These are phyloP conservation scores for Talaromyces wortmannii DNA, from an alignment of 495 filamentous ascomycete species.

Conservation along the genomic window DNA sequence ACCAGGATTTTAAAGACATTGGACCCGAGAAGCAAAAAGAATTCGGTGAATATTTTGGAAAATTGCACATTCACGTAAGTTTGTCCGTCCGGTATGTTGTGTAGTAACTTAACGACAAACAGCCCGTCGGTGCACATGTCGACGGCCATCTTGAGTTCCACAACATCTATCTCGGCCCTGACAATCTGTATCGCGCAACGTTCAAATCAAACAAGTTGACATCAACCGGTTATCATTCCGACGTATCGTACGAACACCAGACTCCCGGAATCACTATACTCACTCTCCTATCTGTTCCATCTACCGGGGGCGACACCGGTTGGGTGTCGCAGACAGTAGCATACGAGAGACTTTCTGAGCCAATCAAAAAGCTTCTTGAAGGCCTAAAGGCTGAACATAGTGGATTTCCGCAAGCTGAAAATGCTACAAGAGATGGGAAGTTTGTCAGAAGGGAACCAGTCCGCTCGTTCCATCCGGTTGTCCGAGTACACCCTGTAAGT, in stretches of 20 bases:
- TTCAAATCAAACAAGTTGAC: too few relatives aligned
- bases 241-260: background rate
- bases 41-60: slow-evolving; percentile 30
- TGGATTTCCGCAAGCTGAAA: too few relatives aligned
- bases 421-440: too few relatives aligned
- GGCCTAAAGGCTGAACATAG: too few relatives aligned
- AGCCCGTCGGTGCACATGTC: background rate
- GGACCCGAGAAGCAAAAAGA: slow-evolving; percentile 39
- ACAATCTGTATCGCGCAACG: too few relatives aligned
- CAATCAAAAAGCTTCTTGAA: too few relatives aligned
- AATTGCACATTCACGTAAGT: slow-evolving; percentile 19
- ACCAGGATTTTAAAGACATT: slow-evolving; percentile 48
- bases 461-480: too few relatives aligned
- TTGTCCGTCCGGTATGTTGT: background rate
- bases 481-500: too few relatives aligned
- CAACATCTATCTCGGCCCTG: too few relatives aligned
- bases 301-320: background rate
- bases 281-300: background rate
- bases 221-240: background rate
- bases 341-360: background rate
- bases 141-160: background rate
- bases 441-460: too few relatives aligned
- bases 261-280: background rate
- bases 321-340: background rate
- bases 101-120: background rate